phyloP scores from a whole-genome alignment of 148 eudicot genomes.

The Hydrangea macrophylla region DNA sequence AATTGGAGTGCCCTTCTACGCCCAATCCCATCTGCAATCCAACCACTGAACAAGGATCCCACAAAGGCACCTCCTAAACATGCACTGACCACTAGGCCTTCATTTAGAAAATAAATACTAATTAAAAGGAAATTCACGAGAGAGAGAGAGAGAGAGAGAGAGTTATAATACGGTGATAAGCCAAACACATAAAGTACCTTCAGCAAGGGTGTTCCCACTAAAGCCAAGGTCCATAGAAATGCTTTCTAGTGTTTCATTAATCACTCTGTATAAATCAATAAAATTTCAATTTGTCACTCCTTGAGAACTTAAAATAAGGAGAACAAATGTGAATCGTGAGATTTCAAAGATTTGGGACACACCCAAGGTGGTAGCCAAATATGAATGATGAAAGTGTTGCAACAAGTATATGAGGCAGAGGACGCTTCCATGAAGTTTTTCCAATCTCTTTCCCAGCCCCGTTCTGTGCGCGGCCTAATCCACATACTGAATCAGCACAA shows the following conservation, averaged over 20 bases:
- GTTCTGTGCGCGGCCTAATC: constrained; percentile 41
- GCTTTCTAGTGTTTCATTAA: constrained; percentile 83
- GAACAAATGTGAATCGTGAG: neutral
- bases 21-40: constrained; percentile 81
- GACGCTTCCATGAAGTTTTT: constrained; percentile 63
- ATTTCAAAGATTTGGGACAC: constrained; percentile 19
- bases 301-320: constrained; percentile 1
- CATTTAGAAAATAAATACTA: constrained; percentile 14
- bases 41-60: constrained; percentile 84
- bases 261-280: constrained; percentile 57
- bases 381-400: constrained; percentile 73
- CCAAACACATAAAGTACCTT: constrained; percentile 50
- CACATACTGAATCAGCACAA: neutral
- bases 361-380: constrained; percentile 96
- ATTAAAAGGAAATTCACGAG: constrained; percentile 1
- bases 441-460: constrained; percentile 48
- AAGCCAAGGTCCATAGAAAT: constrained; percentile 83
- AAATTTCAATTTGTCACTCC: constrained; percentile 5
- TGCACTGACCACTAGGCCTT: constrained; percentile 86
- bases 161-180: neutral
- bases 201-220: constrained; percentile 69
- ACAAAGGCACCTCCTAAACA: constrained; percentile 84
- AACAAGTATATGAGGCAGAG: constrained; percentile 76
- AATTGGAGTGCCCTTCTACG: constrained; percentile 76
- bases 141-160: neutral